Percentiles rank a stretch among this genome's conserved stretches.
phyloP scores from a whole-genome alignment of 2,329 filamentous ascomycete genomes.

The Chaetothyriales sp. region DNA sequence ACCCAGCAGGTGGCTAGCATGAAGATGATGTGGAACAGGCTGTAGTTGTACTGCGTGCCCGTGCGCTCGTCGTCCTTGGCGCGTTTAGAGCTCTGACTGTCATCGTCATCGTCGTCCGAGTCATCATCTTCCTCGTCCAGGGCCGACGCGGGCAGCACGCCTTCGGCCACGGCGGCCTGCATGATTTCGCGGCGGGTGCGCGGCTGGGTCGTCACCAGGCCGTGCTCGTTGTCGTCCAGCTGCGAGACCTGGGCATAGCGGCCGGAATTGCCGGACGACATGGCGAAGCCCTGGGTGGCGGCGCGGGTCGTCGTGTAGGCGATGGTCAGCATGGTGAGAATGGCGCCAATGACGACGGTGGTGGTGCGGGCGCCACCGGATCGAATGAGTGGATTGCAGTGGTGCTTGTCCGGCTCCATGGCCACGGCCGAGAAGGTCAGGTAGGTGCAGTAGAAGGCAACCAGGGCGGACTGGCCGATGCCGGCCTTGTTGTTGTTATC shows the following conservation, averaged over 20 bases:
- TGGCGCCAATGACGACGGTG: slow-evolving; percentile 78
- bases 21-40: slow-evolving; percentile 94
- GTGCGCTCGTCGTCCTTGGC: slow-evolving; percentile 76
- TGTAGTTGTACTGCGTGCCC: slow-evolving; percentile 89
- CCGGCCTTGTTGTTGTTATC: slow-evolving; percentile 86
- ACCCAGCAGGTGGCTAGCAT: slow-evolving; percentile 94
- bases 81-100: slow-evolving; percentile 19
- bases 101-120: slow-evolving; percentile 35
- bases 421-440: slow-evolving; percentile 95
- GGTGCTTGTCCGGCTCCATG: slow-evolving; percentile 90
- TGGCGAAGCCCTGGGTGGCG: slow-evolving; percentile 63
- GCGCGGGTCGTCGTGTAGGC: slow-evolving; percentile 95
- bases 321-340: slow-evolving; percentile 91
- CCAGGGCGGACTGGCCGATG: slow-evolving; percentile 92
- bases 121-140: slow-evolving; percentile 56
- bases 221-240: slow-evolving; percentile 71
- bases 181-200: slow-evolving; percentile 70
- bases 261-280: slow-evolving; percentile 30
- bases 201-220: slow-evolving; percentile 75
- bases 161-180: slow-evolving; percentile 80
- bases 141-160: slow-evolving; percentile 79
- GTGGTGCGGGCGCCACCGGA: slow-evolving; percentile 79
- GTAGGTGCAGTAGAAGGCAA: slow-evolving; percentile 95
- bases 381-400: slow-evolving; percentile 79
- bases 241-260: slow-evolving; percentile 45